Percentiles rank a stretch among this genome's conserved stretches.
Conservation (phyloP, 352 stramenopile genomes). For the Phytophthora citrophthora region DNA sequence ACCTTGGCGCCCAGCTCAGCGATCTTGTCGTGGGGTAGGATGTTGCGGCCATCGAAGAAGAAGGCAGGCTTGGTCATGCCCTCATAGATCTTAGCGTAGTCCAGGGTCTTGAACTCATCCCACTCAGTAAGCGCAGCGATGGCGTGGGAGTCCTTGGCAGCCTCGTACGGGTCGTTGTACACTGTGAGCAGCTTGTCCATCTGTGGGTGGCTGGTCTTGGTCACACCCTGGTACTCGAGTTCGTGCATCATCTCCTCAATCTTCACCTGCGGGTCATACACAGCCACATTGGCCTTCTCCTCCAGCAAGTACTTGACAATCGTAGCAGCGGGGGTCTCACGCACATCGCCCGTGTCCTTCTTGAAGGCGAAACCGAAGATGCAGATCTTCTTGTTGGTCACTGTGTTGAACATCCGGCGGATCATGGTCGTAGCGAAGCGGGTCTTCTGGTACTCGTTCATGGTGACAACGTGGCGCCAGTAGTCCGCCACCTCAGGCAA, state of each 20-base stretch:
- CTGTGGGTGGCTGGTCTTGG: slow-evolving; percentile 85
- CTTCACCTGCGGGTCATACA: slow-evolving; percentile 99
- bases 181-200: slow-evolving; percentile 85
- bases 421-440: slow-evolving; percentile 99
- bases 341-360: slow-evolving; percentile 99
- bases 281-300: slow-evolving; percentile 94
- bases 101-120: slow-evolving; percentile 98
- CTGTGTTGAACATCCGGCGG: slow-evolving; percentile 98
- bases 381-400: slow-evolving; percentile 99
- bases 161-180: slow-evolving; percentile 91
- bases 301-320: slow-evolving; percentile 97
- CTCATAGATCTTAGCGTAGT: slow-evolving; percentile 97
- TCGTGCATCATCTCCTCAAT: slow-evolving; percentile 93
- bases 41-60: slow-evolving; percentile 99
- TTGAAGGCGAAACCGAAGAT: slow-evolving; percentile 99
- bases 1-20: slow-evolving; percentile 98
- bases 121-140: slow-evolving; percentile 98
- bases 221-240: slow-evolving; percentile 91
- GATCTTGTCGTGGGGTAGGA: slow-evolving; percentile 95
- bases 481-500: slow-evolving; percentile 98
- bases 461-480: slow-evolving; percentile 98
- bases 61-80: slow-evolving; percentile 99
- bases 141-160: slow-evolving; percentile 92
- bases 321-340: slow-evolving; percentile 98
- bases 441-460: slow-evolving; percentile 99